A percentile compares a stretch with the other conserved stretches of the same genome.
phyloP scores from a whole-genome alignment of 2,329 filamentous ascomycete species.

The Thermothelomyces thermophilus region DNA sequence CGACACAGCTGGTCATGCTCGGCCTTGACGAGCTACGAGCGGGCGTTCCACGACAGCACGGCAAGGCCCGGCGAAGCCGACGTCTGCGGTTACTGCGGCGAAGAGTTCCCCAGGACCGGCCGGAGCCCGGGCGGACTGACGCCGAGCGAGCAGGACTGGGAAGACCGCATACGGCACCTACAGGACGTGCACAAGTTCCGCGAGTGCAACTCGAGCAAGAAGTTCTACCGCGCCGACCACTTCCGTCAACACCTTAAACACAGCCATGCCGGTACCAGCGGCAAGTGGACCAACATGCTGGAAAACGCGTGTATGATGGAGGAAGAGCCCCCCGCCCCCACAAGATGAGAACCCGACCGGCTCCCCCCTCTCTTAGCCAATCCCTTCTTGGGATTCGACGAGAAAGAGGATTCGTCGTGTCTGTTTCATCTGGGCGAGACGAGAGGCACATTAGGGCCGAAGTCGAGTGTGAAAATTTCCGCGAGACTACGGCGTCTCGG shows the following conservation, averaged over 20 bases:
- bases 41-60: slow-evolving; percentile 80
- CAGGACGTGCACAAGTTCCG: slow-evolving; percentile 92
- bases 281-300: slow-evolving; percentile 98
- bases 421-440: too few relatives aligned
- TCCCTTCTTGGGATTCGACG: too few relatives aligned
- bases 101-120: slow-evolving; percentile 65
- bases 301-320: slow-evolving; percentile 96
- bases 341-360: slow-evolving; percentile 26
- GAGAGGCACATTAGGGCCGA: too few relatives aligned
- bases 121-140: slow-evolving; percentile 27
- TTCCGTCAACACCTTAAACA: slow-evolving; percentile 98
- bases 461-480: too few relatives aligned
- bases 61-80: slow-evolving; percentile 62
- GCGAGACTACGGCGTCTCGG: too few relatives aligned
- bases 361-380: neutral
- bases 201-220: slow-evolving; percentile 97
- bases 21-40: slow-evolving; percentile 67
- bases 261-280: slow-evolving; percentile 89
- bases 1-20: slow-evolving; percentile 97
- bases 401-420: too few relatives aligned
- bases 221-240: slow-evolving; percentile 95
- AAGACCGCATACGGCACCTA: slow-evolving; percentile 76
- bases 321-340: slow-evolving; percentile 58
- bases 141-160: slow-evolving; percentile 80
- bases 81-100: slow-evolving; percentile 89